Conservation (phyloP, 768 basidiomycete species). For the Agrocybe pediades region DNA sequence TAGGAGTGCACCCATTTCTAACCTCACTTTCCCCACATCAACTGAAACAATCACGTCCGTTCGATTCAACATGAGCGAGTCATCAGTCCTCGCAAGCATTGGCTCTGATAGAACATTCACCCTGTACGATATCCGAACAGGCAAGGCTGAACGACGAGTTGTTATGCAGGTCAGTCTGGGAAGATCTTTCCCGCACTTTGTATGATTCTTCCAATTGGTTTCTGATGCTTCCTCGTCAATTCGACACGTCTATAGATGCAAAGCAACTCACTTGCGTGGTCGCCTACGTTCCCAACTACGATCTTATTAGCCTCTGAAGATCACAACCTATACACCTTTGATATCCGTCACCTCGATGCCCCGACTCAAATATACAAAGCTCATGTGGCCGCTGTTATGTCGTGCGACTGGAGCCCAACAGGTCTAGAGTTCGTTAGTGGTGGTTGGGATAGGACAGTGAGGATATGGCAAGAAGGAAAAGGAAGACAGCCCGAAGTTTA, state of each 20-base stretch:
- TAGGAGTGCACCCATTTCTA: conserved; percentile 84
- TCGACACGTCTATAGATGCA: conserved; percentile 59
- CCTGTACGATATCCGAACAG: conserved; percentile 94
- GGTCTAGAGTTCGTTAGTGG: conserved; percentile 96
- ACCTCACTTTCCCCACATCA: conserved; percentile 83
- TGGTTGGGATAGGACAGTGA: conserved; percentile 92
- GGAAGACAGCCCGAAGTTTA: conserved; percentile 88
- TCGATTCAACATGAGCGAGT: conserved; percentile 92
- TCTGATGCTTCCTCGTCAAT: neutral
- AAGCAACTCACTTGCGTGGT: conserved; percentile 91
- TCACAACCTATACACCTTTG: conserved; percentile 98
- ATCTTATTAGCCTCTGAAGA: conserved; percentile 97
- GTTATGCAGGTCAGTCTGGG: conserved; percentile 76
- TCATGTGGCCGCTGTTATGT: conserved; percentile 96
- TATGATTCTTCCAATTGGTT: neutral
- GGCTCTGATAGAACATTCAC: conserved; percentile 96
- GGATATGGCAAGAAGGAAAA: conserved; percentile 89
- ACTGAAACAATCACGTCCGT: conserved; percentile 88
- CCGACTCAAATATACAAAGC: conserved; percentile 96
- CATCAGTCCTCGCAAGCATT: conserved; percentile 91
- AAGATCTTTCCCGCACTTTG: conserved; percentile 13
- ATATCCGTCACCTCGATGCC: conserved; percentile 78
- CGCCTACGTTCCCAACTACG: conserved; percentile 91
- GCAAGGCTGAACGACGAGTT: conserved; percentile 90
- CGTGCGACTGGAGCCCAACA: conserved; percentile 96